phyloP scores from a whole-genome alignment of 805 yeast species.

The Lipomyces yamadae region DNA sequence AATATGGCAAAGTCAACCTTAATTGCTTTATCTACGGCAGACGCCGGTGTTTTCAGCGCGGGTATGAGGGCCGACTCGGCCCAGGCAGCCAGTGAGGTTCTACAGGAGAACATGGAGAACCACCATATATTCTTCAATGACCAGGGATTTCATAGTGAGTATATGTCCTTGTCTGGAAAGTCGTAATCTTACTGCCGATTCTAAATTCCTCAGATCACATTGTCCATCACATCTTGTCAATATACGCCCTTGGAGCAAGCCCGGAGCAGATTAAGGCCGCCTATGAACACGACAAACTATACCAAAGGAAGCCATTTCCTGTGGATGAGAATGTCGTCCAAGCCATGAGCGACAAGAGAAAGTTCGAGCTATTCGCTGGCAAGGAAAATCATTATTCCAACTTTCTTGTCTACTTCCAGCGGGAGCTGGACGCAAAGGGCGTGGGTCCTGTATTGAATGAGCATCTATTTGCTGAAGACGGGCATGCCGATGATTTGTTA shows the following conservation, averaged over 20 bases:
- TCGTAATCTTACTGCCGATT: background rate
- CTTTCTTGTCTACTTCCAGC: conserved; percentile 1
- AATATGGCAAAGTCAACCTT: background rate
- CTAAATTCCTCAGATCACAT: background rate
- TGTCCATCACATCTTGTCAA: background rate
- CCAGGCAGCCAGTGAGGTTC: conserved; percentile 1
- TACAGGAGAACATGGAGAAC: background rate
- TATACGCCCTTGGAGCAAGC: background rate
- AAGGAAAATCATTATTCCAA: background rate
- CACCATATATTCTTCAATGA: background rate
- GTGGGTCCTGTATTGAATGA: conserved; percentile 1
- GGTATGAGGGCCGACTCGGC: background rate
- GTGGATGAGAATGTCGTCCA: conserved; percentile 1
- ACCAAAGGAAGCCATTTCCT: background rate
- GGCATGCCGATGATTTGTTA: background rate
- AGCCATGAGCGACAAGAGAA: background rate
- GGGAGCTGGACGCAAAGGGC: background rate
- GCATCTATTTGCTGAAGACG: background rate
- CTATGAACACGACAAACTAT: background rate
- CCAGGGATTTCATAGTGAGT: background rate
- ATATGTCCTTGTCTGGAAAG: background rate
- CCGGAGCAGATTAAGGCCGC: background rate
- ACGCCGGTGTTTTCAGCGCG: background rate
- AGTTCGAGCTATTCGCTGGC: background rate
- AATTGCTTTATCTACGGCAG: background rate